phyloP scores from a whole-genome alignment of 768 basidiomycete genomes.

The Daedaleopsis nitida region DNA sequence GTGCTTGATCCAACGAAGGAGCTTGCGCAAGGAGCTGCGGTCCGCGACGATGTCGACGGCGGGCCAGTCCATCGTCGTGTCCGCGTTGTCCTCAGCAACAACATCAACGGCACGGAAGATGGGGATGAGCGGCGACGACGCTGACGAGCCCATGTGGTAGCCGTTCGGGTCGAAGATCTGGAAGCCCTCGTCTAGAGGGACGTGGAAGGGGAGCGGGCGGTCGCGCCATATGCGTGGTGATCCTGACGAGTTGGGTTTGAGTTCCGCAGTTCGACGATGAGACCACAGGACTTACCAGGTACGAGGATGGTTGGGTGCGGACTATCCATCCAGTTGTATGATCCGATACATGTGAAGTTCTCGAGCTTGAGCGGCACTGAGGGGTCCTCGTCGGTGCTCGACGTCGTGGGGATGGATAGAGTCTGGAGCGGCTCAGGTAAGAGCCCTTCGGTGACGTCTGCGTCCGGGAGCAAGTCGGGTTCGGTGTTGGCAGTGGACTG shows the following conservation, averaged over 20 bases:
- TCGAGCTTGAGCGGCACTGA: slow-evolving; percentile 10
- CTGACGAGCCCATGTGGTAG: slow-evolving; percentile 36
- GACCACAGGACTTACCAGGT: background rate
- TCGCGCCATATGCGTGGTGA: slow-evolving; percentile 61
- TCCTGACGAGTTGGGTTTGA: slow-evolving; percentile 37
- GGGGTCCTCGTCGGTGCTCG: background rate
- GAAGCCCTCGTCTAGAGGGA: slow-evolving; percentile 49
- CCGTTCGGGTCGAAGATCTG: slow-evolving; percentile 60
- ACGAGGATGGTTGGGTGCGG: slow-evolving; percentile 43
- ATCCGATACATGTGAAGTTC: slow-evolving; percentile 47
- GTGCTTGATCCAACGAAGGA: slow-evolving; percentile 53
- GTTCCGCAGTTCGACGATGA: background rate
- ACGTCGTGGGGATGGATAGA: background rate
- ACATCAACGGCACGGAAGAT: slow-evolving; percentile 60
- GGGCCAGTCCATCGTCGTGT: slow-evolving; percentile 37
- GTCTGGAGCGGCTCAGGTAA: background rate
- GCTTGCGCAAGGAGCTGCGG: slow-evolving; percentile 63
- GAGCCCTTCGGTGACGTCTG: slow-evolving; percentile 7
- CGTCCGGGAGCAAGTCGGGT: background rate
- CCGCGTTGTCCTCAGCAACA: slow-evolving; percentile 21
- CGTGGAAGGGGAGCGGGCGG: slow-evolving; percentile 42
- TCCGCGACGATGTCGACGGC: slow-evolving; percentile 54
- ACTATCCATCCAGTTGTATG: slow-evolving; percentile 55
- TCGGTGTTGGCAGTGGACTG: slow-evolving; percentile 2
- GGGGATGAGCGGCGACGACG: slow-evolving; percentile 46